Evolutionary conservation across 768 basidiomycete species (phyloP).

Genomic region (Pseudohyphozyma bogoriensis): DNA sequence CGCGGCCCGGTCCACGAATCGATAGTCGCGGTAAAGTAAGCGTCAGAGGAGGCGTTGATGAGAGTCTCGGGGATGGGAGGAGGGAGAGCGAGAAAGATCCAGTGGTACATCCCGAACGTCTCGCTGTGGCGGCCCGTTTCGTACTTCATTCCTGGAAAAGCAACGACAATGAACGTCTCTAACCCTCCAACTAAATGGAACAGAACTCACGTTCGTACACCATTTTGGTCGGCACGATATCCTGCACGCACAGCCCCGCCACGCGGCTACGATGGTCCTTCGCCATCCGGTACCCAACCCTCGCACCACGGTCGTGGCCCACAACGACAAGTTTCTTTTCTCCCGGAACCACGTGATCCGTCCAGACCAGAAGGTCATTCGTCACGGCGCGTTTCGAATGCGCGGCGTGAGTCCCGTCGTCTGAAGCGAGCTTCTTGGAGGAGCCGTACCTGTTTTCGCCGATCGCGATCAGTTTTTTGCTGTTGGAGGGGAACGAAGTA

Average conservation of each 20-base stretch:
- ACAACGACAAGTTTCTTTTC: constrained; percentile 31
- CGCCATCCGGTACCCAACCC: constrained; percentile 36
- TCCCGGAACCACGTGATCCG: constrained; percentile 32
- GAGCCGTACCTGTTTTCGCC: neutral
- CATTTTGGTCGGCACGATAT: constrained; percentile 36
- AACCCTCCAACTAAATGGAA: constrained; percentile 28
- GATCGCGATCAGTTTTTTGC: no score
- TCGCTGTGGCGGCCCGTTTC: neutral
- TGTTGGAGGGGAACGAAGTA: no score
- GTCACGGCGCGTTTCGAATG: constrained; percentile 38
- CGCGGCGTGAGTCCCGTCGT: constrained; percentile 28
- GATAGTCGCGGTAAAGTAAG: neutral
- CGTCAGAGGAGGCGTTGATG: neutral
- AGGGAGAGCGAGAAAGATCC: constrained; percentile 5
- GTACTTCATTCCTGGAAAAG: neutral
- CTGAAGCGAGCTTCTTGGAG: neutral
- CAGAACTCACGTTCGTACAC: constrained; percentile 29
- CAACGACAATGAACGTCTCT: constrained; percentile 5
- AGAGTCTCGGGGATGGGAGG: neutral
- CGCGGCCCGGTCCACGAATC: neutral
- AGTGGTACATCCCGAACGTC: neutral
- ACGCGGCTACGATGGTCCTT: constrained; percentile 33
- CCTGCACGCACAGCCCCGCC: constrained; percentile 33
- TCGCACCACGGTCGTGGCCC: constrained; percentile 36
- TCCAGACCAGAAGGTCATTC: constrained; percentile 33